Evolutionary conservation across 1,284 basidiomycete genomes (phyloP).

Genomic region (Ustilago trichophora): DNA sequence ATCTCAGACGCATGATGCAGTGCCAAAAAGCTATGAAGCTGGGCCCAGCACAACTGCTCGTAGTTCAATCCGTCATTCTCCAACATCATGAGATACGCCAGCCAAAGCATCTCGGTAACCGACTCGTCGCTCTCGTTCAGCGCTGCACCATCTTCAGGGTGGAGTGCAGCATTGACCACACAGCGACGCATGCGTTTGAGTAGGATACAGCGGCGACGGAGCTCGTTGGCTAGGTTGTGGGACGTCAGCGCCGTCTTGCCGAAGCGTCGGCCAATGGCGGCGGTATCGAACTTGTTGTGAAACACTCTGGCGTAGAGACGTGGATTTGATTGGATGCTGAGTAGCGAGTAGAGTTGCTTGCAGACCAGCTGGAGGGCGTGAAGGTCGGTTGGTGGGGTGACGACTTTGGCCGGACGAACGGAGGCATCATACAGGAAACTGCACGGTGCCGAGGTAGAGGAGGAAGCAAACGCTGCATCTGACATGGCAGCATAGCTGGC

Average conservation of each 20-base stretch:
- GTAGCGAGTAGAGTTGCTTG: conserved; percentile 39
- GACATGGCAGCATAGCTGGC: conserved; percentile 44
- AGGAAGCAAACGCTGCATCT: conserved; percentile 16
- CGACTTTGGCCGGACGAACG: conserved; percentile 16
- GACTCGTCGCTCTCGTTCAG: conserved; percentile 15
- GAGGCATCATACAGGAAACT: conserved; percentile 36
- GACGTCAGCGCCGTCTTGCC: conserved; percentile 40
- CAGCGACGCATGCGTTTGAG: conserved; percentile 54
- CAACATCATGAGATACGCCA: conserved; percentile 56
- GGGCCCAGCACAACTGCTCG: conserved; percentile 49
- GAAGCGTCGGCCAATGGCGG: conserved; percentile 54
- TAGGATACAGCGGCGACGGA: conserved; percentile 43
- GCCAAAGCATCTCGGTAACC: conserved; percentile 57
- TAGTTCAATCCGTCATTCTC: conserved; percentile 61
- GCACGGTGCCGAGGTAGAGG: conserved; percentile 24
- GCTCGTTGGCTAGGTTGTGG: conserved; percentile 44
- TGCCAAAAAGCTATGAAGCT: conserved; percentile 47
- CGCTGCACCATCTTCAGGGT: background rate
- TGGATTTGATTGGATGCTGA: conserved; percentile 50
- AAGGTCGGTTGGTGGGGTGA: conserved; percentile 50
- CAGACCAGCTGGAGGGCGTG: conserved; percentile 49
- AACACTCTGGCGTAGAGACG: conserved; percentile 60
- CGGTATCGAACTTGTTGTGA: conserved; percentile 55
- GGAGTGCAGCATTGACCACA: conserved; percentile 2
- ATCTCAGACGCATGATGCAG: conserved; percentile 64